Base-by-base conservation (phyloP, 176 grass and related monocot genomes). In the Carex pumila region DNA sequence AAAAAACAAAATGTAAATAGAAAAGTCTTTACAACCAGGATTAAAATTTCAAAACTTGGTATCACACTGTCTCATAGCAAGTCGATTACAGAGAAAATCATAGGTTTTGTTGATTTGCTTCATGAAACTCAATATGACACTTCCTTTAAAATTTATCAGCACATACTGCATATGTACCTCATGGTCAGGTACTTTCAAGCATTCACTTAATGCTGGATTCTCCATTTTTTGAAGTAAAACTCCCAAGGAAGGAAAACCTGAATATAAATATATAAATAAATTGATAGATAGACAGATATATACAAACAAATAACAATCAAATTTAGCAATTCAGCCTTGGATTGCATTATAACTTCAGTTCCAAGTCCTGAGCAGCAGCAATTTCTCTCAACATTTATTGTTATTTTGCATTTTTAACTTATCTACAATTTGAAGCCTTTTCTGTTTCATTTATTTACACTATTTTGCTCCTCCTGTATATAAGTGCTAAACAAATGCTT, bases 171-270 rank as follows among this genome's bases (percentile, higher is more conserved):
- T 17, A 68, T 58, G 75, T 89, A 98, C 93, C 96, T 98, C 96
- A 80, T 92, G 91, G 34, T 90, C 94, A 87, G 93, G 71, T 83
- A 95, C 91, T 93, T 89, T 93, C 87, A 98, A 90, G 88, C 88
- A 91, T 89, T 92, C 91, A 79, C 96, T 85, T 65, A 98, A 86
- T 82, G 93, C 88, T 43, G 89, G 91, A 81, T 98, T 98, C 90
- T 95, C 96, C 86, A 98, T 82, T 87, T 98, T 98, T 78, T 98
- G 96, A 85, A 98, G 89, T 89, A 95, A 86, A 76, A 98, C 96
- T 39, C 96, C 96, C 86, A 98, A 81, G 58, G 82, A 98, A 92
- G 96, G 93, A 95, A 98, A 98, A 88, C 96, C 96, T 98, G 82
- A 63, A 89, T 78, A 58, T 85, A 77, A 71, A 71, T 17, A 63